Percentiles rank a stretch among this genome's conserved stretches.
phyloP scores from a whole-genome alignment of 306 rosid genomes.

The Macrotyloma uniflorum region DNA sequence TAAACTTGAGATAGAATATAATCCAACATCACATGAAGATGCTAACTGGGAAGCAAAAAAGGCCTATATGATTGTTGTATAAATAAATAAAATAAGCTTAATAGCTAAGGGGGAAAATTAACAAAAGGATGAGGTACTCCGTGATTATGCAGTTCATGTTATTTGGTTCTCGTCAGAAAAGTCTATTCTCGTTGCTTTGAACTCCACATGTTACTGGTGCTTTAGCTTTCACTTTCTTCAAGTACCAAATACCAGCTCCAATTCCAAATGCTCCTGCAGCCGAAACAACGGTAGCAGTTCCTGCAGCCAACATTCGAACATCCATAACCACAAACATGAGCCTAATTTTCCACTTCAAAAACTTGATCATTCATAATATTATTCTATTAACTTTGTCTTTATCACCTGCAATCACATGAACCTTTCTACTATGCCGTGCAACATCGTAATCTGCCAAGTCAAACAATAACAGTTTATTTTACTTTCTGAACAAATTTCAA shows the following conservation, averaged over 20 bases:
- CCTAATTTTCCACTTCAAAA: conserved; percentile 4
- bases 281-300: conserved; percentile 67
- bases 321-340: background rate
- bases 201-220: conserved; percentile 94
- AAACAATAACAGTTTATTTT: background rate
- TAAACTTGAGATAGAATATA: conserved; percentile 1
- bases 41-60: conserved; percentile 16
- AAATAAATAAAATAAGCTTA: conserved; percentile 21
- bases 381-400: background rate
- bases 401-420: conserved; percentile 70
- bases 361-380: background rate
- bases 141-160: background rate
- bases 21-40: conserved; percentile 1
- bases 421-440: conserved; percentile 45
- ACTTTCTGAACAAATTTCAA: background rate
- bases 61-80: conserved; percentile 8
- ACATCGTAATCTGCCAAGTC: conserved; percentile 53
- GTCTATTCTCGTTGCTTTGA: conserved; percentile 85
- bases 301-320: conserved; percentile 49
- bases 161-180: conserved; percentile 57
- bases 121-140: conserved; percentile 26
- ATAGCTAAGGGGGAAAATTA: background rate
- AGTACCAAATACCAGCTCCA: conserved; percentile 84
- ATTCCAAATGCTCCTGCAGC: conserved; percentile 83
- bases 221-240: conserved; percentile 72